phyloP scores from a whole-genome alignment of 2,329 filamentous ascomycete genomes.

The Hypoxylon sp. region DNA sequence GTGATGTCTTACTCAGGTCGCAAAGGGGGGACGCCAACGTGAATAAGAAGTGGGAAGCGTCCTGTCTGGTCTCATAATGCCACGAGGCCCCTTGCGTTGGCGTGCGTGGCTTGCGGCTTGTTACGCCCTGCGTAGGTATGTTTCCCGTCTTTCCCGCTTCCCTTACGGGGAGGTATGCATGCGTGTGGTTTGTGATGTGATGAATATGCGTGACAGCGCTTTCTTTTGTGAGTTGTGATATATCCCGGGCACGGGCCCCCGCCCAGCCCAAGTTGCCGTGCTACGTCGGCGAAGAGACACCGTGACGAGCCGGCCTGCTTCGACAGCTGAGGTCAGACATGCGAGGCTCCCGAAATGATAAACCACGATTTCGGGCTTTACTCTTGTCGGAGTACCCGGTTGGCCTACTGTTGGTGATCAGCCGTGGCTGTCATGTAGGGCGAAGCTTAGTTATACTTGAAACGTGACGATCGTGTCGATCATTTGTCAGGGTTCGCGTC shows the following conservation, averaged over 20 bases:
- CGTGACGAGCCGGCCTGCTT: neutral
- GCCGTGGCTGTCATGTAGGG: slow-evolving; percentile 28
- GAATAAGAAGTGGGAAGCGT: neutral
- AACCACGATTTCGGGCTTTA: neutral
- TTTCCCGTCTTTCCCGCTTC: too few species aligned
- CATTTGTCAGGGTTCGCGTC: neutral
- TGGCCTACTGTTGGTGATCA: slow-evolving; percentile 8
- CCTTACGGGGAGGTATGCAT: neutral
- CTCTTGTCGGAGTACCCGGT: neutral
- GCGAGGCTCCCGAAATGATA: neutral
- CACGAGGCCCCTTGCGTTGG: slow-evolving; percentile 4
- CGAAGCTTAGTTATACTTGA: slow-evolving; percentile 11
- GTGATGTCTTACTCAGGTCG: neutral
- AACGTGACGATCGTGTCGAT: slow-evolving; percentile 25
- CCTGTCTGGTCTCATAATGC: neutral
- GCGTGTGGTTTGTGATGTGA: neutral
- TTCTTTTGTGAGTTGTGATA: too few species aligned
- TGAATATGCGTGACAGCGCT: neutral
- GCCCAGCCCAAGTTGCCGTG: too few species aligned
- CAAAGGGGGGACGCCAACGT: neutral
- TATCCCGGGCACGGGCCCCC: too few species aligned
- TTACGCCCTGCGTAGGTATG: neutral
- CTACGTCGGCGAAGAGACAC: neutral
- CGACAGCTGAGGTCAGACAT: neutral
- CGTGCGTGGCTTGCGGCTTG: neutral